Conservation (phyloP, 1,139 yeast genomes). For the Lodderomyces orthopsilosis region DNA sequence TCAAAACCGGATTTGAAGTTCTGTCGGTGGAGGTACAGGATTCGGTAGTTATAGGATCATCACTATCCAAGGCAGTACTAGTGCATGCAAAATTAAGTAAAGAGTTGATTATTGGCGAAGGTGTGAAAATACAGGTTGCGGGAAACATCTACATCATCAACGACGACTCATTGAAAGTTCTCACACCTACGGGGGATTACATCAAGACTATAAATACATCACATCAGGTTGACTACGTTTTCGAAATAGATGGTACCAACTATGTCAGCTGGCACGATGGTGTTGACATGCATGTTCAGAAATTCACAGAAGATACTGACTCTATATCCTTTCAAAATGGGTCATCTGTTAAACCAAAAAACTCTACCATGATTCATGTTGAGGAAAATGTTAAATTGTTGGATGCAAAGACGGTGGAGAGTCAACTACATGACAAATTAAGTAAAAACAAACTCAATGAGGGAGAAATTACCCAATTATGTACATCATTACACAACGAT, state of each 20-base stretch:
- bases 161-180: conserved; percentile 1
- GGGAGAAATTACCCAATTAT: conserved; percentile 20
- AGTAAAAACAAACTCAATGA: background rate
- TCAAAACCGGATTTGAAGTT: conserved; percentile 3
- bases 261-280: conserved; percentile 2
- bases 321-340: background rate
- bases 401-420: background rate
- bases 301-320: background rate
- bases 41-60: background rate
- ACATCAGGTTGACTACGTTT: background rate
- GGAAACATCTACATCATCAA: conserved; percentile 5
- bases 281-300: background rate
- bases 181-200: background rate
- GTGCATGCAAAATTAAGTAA: background rate
- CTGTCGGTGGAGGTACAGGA: background rate
- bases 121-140: background rate
- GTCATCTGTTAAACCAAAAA: background rate
- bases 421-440: background rate
- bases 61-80: conserved; percentile 3
- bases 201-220: background rate
- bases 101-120: background rate
- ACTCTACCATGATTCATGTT: background rate
- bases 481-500: conserved; percentile 35
- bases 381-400: background rate
- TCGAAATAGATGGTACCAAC: background rate